A percentile compares a stretch with the other conserved stretches of the same genome.
Evolutionary conservation across 2,329 filamentous ascomycete genomes (phyloP).

Genomic region (Ceratocystis albifundus): DNA sequence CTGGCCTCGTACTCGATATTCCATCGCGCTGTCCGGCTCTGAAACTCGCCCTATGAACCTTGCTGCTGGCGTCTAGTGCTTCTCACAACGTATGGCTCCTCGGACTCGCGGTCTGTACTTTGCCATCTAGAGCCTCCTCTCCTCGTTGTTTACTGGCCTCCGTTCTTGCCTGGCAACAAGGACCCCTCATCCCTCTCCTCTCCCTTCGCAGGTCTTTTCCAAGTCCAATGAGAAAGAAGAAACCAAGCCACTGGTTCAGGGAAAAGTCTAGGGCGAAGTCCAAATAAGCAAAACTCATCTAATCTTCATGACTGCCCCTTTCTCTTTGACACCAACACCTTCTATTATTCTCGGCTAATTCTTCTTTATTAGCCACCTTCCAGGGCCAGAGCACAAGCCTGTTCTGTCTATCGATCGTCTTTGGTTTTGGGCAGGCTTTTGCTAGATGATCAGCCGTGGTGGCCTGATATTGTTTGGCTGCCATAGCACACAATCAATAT

Average conservation of each 20-base stretch:
- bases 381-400: neutral
- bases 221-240: neutral
- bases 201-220: neutral
- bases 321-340: slow-evolving; percentile 7
- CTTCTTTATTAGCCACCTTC: neutral
- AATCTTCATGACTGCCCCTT: slow-evolving; percentile 5
- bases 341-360: slow-evolving; percentile 15
- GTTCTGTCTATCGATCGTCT: neutral
- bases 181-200: neutral
- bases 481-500: neutral
- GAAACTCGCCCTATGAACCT: neutral
- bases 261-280: neutral
- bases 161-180: slow-evolving; percentile 2
- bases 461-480: neutral
- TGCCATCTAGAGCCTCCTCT: too few species aligned
- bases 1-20: neutral
- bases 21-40: neutral
- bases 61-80: neutral
- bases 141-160: too few species aligned
- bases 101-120: too few species aligned
- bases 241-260: neutral
- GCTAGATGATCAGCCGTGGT: neutral
- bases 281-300: neutral
- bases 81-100: too few species aligned
- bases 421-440: neutral